Evolutionary conservation across 129 eudicot species (phyloP), one percentile per base, ranked within the genome.

Genomic region (Smallanthus sonchifolius): DNA sequence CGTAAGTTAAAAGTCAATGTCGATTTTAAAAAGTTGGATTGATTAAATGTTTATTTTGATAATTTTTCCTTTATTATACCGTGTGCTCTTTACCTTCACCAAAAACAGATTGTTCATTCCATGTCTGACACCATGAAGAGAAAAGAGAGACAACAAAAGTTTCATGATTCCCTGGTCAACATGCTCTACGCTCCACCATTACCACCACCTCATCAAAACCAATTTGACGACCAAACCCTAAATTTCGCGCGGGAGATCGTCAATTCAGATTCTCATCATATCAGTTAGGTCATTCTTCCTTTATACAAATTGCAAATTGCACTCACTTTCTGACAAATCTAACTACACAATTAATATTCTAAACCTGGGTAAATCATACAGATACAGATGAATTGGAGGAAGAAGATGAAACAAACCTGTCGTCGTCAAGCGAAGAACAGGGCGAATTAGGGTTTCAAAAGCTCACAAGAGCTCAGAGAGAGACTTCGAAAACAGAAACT

Each of bases 401-500:
- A 69, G 85, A 74, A 35, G 77, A 78, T 51, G 83, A 70, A 9
- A 59, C 30, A 15, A 39, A 66, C 24, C 19, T 65, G 6, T 79
- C 59, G 38, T 62, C 80, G 16, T 69, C 78, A 72, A 72, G 74
- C 8, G 78, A 64, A 2, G 84, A 78, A 42, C 83, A 73, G 3
- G 77, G 5, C 37, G 76, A 76, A 66, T 15, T 49, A 45, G 87
- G 77, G 61, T 24, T 75, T 4, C 49, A 59, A 57, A 90, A 90
- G 83, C 75, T 85, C 44, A 87, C 91, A 5, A 83, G 96, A 74
- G 93, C 96, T 42, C 94, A 85, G 67, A 75, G 94, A 90, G 83
- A 75, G 89, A 78, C 82, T 87, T 57, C 89, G 94, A 14, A 90
- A 69, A 78, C 82, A 86, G 84, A 90, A 84, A 80, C 91, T 90